A percentile compares a stretch with the other conserved stretches of the same genome.
These are phyloP conservation scores for Themeda triandra DNA, from an alignment of 176 grass and related monocot genomes.

Conservation along the genomic window DNA sequence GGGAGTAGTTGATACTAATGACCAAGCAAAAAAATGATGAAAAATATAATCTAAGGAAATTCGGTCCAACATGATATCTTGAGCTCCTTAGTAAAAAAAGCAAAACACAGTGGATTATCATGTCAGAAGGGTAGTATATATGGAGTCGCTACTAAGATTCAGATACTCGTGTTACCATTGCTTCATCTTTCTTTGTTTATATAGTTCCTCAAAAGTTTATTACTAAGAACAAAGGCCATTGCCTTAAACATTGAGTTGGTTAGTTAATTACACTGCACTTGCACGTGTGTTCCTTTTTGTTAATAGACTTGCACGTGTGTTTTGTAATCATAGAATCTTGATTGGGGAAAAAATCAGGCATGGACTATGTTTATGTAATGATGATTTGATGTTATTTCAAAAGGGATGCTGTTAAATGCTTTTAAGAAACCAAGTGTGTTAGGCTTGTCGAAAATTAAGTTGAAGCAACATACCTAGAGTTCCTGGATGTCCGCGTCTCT, in stretches of 20 bases:
- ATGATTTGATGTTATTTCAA: conserved; percentile 1
- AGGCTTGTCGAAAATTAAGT: background rate
- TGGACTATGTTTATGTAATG: background rate
- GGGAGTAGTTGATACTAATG: background rate
- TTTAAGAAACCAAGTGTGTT: background rate
- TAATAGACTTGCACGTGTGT: conserved; percentile 29
- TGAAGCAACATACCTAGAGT: conserved; percentile 35
- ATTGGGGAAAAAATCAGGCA: background rate
- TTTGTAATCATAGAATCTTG: background rate
- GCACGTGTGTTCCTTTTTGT: conserved; percentile 32
- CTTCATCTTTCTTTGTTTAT: background rate
- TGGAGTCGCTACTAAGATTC: background rate
- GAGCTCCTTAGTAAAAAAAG: conserved; percentile 1
- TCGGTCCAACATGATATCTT: background rate
- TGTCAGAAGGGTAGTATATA: background rate
- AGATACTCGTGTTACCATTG: background rate
- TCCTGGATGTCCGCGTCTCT: conserved; percentile 53
- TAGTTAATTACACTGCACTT: conserved; percentile 12
- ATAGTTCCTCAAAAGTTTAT: background rate
- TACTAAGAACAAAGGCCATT: background rate
- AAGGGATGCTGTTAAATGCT: conserved; percentile 4
- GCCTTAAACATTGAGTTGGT: background rate
- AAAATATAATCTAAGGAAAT: background rate
- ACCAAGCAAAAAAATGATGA: background rate
- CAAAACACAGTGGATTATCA: background rate